These are phyloP conservation scores for Plasmodium inui DNA, from an alignment of 169 alveolate genomes.

Conservation along the genomic window DNA sequence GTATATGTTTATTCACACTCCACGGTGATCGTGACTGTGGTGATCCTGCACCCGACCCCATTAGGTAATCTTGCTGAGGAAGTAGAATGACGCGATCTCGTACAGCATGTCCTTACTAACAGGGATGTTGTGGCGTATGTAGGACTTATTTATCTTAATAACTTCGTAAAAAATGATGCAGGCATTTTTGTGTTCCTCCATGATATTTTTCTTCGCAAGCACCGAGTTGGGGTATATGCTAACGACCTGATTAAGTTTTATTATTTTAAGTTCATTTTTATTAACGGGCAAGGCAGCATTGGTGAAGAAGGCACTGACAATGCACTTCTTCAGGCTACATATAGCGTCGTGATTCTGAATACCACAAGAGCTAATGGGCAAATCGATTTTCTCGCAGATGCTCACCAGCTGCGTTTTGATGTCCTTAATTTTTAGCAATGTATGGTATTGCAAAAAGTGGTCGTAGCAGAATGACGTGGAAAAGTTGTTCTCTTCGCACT, in stretches of 20 bases:
- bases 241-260: conserved; percentile 67
- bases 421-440: conserved; percentile 98
- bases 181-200: conserved; percentile 58
- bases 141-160: conserved; percentile 66
- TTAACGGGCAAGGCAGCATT: conserved; percentile 66
- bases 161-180: conserved; percentile 75
- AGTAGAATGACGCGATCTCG: conserved; percentile 64
- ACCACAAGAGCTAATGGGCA: conserved; percentile 80
- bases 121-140: conserved; percentile 61
- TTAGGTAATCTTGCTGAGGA: conserved; percentile 29
- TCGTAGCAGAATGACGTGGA: conserved; percentile 97
- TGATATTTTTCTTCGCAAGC: conserved; percentile 62
- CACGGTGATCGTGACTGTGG: background rate
- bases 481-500: conserved; percentile 97
- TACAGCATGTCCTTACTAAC: conserved; percentile 45
- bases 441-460: conserved; percentile 95
- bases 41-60: background rate
- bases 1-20: background rate
- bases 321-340: conserved; percentile 60
- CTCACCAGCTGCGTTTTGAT: conserved; percentile 93
- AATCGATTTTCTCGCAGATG: conserved; percentile 85
- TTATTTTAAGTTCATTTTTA: conserved; percentile 60
- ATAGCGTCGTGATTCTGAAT: conserved; percentile 56
- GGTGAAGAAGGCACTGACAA: conserved; percentile 69
- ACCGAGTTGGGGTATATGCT: conserved; percentile 73